Conservation (phyloP, 805 yeast genomes). For the Metschnikowia lachancei region DNA sequence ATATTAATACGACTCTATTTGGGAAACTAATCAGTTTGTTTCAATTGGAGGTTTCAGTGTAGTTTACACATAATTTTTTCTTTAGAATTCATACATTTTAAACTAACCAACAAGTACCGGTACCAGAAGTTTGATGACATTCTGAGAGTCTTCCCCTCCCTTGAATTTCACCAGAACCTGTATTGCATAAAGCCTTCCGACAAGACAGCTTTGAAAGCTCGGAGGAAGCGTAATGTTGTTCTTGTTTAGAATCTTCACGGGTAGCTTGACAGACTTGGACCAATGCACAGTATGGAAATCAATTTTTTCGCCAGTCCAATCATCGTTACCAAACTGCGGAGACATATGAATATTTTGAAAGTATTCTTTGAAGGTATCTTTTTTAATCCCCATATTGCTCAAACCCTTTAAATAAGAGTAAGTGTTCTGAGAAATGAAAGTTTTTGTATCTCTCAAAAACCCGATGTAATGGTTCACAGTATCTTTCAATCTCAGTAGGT, state of each 20-base stretch:
- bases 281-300: constrained; percentile 28
- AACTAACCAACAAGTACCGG: constrained; percentile 19
- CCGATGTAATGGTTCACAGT: constrained; percentile 32
- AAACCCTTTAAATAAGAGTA: constrained; percentile 39
- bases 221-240: constrained; percentile 54
- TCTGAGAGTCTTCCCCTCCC: constrained; percentile 29
- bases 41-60: background rate
- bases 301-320: constrained; percentile 30
- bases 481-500: constrained; percentile 38
- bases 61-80: background rate
- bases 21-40: background rate
- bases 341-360: constrained; percentile 30
- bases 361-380: constrained; percentile 39
- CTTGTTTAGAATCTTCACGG: constrained; percentile 42
- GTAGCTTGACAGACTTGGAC: constrained; percentile 37
- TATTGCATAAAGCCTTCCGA: constrained; percentile 57
- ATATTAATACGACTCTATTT: no score
- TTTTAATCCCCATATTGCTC: constrained; percentile 37
- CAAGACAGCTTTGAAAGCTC: constrained; percentile 59
- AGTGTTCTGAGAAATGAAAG: constrained; percentile 31
- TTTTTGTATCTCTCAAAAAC: constrained; percentile 35
- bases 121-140: constrained; percentile 15
- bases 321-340: constrained; percentile 18
- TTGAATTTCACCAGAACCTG: constrained; percentile 46
- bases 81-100: background rate